These are phyloP conservation scores for Vicia sativa DNA, from an alignment of 306 rosid species.

Conservation along the genomic window DNA sequence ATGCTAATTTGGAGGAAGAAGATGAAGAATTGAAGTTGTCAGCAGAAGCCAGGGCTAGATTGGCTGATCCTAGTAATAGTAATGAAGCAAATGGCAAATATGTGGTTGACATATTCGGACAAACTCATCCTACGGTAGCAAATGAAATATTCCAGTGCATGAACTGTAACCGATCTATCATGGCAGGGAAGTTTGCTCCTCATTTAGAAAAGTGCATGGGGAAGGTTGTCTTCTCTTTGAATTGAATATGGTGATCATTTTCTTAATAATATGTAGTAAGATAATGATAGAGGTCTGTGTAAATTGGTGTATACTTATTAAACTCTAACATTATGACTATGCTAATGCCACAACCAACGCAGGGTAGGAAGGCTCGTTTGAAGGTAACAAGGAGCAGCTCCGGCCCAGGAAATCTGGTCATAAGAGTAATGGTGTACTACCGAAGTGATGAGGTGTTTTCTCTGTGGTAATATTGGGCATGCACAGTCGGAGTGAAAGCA, in stretches of 20 bases:
- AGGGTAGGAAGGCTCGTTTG: conserved; percentile 97
- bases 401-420: conserved; percentile 53
- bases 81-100: conserved; percentile 81
- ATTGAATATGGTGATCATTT: background rate
- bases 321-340: background rate
- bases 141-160: conserved; percentile 82
- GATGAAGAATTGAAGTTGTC: conserved; percentile 94
- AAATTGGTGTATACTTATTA: background rate
- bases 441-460: too few species aligned
- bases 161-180: conserved; percentile 82
- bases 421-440: too few species aligned
- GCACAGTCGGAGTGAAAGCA: too few species aligned
- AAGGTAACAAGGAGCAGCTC: conserved; percentile 90
- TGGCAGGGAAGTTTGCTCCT: conserved; percentile 98
- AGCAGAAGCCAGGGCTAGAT: conserved; percentile 82
- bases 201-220: conserved; percentile 99
- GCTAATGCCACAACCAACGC: conserved; percentile 12
- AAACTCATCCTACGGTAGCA: conserved; percentile 88
- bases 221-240: conserved; percentile 57
- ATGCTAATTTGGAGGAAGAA: conserved; percentile 88
- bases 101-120: conserved; percentile 92
- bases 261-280: too few species aligned
- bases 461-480: too few species aligned
- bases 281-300: too few species aligned
- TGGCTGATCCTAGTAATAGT: conserved; percentile 83